phyloP scores from a whole-genome alignment of 2,329 filamentous ascomycete genomes.

The Dactylellina parvicollis region DNA sequence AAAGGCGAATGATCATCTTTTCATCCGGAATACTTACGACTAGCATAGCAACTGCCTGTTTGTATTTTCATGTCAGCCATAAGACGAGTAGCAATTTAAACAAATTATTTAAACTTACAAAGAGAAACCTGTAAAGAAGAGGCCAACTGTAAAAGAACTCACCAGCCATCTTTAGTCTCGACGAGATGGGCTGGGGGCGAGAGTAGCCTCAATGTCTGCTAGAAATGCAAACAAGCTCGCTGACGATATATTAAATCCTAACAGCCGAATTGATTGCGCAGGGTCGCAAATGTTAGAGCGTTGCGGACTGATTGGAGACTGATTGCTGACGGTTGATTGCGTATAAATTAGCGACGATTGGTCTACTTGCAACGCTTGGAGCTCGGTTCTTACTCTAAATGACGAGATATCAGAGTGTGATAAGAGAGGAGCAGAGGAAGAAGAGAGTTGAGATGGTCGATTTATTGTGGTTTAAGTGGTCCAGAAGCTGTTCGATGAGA shows the following conservation, averaged over 20 bases:
- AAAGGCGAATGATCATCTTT: neutral
- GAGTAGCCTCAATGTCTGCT: no score
- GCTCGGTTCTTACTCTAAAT: neutral
- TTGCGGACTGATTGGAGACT: neutral
- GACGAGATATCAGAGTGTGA: no score
- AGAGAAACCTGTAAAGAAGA: constrained; percentile 28
- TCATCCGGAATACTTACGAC: constrained; percentile 41
- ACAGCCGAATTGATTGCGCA: neutral
- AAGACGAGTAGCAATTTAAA: neutral
- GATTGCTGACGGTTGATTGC: constrained; percentile 26
- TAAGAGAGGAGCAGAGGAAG: no score
- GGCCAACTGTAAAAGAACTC: constrained; percentile 30
- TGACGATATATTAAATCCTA: neutral
- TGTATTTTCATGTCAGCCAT: neutral
- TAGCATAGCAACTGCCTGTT: constrained; percentile 9
- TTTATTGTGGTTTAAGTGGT: no score
- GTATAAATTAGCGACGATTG: constrained; percentile 19
- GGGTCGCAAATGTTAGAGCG: neutral
- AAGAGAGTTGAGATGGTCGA: no score
- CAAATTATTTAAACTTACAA: constrained; percentile 24
- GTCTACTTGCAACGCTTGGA: neutral
- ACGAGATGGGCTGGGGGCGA: no score
- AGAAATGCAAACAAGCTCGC: no score
- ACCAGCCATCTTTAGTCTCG: constrained; percentile 1
- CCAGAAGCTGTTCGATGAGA: no score